These are phyloP conservation scores for Coemansia sp. DNA, from an alignment of 192 early-diverging fungal genomes.

Conservation along the genomic window DNA sequence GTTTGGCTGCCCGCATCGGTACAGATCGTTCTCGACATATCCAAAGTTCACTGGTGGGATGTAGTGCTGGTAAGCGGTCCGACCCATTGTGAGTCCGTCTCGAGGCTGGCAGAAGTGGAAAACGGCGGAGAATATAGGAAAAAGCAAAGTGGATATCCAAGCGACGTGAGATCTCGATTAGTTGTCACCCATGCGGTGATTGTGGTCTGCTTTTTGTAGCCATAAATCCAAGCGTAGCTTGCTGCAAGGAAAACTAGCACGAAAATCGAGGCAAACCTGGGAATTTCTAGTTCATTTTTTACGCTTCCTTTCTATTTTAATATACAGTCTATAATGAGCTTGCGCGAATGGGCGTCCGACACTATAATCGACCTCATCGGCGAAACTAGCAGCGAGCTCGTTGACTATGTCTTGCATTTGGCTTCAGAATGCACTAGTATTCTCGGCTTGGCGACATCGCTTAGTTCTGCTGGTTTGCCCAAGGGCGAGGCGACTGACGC, in stretches of 20 bases:
- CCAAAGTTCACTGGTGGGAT: constrained; percentile 81
- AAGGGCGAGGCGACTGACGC: constrained; percentile 47
- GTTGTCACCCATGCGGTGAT: not conserved
- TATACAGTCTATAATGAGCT: constrained; percentile 24
- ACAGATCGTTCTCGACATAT: constrained; percentile 95
- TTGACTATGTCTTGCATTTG: constrained; percentile 48
- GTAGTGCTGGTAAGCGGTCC: constrained; percentile 53
- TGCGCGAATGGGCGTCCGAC: constrained; percentile 50
- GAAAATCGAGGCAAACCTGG: not conserved
- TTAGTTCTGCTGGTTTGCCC: constrained; percentile 67
- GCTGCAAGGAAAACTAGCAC: not conserved
- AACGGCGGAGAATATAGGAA: not conserved
- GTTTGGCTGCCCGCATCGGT: constrained; percentile 96
- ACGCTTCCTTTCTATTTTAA: not conserved
- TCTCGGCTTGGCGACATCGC: constrained; percentile 48
- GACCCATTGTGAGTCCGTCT: constrained; percentile 26
- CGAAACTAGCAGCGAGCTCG: constrained; percentile 41
- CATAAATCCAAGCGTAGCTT: not conserved
- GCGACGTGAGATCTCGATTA: not conserved
- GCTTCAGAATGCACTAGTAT: constrained; percentile 26
- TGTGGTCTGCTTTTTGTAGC: not conserved
- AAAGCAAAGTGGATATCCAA: not conserved
- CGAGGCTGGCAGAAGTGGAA: not conserved
- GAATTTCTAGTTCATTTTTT: not conserved
- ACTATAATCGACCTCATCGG: constrained; percentile 44